phyloP scores from a whole-genome alignment of 2,329 filamentous ascomycete genomes.

The Didymella keratinophila region DNA sequence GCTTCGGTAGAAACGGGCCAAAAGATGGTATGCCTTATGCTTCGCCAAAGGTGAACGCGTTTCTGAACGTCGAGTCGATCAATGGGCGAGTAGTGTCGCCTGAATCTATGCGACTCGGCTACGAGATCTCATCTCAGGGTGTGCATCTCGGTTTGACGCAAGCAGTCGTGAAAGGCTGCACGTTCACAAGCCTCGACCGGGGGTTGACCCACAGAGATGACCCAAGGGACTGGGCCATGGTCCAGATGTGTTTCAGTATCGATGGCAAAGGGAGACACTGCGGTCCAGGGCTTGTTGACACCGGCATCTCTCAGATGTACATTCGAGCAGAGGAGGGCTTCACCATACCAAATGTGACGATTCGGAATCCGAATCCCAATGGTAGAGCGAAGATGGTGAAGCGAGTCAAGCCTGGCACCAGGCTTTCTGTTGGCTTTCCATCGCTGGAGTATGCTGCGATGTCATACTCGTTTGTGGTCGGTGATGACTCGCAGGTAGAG shows the following conservation, averaged over 20 bases:
- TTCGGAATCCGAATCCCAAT: constrained; percentile 43
- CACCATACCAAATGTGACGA: constrained; percentile 38
- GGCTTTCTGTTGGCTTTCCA: constrained; percentile 38
- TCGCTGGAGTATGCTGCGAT: constrained; percentile 23
- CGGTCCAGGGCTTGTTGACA: constrained; percentile 44
- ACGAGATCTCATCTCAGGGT: constrained; percentile 41
- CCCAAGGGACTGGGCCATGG: constrained; percentile 47
- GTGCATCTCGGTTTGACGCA: constrained; percentile 42
- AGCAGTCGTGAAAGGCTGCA: constrained; percentile 30
- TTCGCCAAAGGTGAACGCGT: constrained; percentile 44
- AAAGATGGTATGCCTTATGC: constrained; percentile 42
- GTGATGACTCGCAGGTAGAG: constrained; percentile 33
- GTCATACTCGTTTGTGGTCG: constrained; percentile 40
- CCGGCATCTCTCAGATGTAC: constrained; percentile 48
- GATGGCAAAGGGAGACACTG: constrained; percentile 32
- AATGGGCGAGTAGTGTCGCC: constrained; percentile 27
- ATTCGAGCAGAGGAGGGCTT: constrained; percentile 39
- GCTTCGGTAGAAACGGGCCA: constrained; percentile 44
- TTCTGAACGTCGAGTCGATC: constrained; percentile 45
- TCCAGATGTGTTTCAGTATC: constrained; percentile 41
- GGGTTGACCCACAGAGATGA: constrained; percentile 41
- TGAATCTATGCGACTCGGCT: constrained; percentile 33
- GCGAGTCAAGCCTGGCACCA: constrained; percentile 43
- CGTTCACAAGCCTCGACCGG: constrained; percentile 35
- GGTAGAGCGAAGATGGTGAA: constrained; percentile 38